Evolutionary conservation across 306 rosid species (phyloP), one percentile per base, ranked within the genome.

Genomic region (Chamaecrista fasciculata): DNA sequence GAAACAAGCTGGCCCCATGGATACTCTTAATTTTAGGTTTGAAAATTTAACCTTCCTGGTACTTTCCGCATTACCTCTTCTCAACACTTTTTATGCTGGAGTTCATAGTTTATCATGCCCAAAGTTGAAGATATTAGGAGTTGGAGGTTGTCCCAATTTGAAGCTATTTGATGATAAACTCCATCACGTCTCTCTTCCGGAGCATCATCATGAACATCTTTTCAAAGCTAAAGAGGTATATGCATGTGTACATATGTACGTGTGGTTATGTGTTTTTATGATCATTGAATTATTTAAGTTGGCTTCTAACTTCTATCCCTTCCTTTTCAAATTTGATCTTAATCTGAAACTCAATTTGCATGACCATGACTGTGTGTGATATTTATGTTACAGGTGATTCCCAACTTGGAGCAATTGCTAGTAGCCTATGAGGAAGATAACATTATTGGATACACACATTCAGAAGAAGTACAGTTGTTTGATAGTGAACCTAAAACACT

Each of bases 91-190:
- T 21, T 73, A 62, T 42, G 62, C 43, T 0, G 66, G 56, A 25
- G 25, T 11, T 11, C 64, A 62, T 56, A 40, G 44, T 25, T 48
- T 40, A 5, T 42, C 50, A 15, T 81, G 82, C 28, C 79, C 73
- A 31, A 23, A 36, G 8, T 34, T 77, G 9, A 58, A 31, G 16
- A 0, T 8, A 0, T 0, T 67, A 3, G 0, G 1, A 8, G 34
- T 62, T 10, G 0, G 0, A 0, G 0, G 1, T 3, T 57, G 68
- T 57, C 5, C 25, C 2, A 47, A 28, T 10, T 42, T 43, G 21
- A 1, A 55, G 28, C 25, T 46, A 4, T 9, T 46, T 6, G 34
- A 26, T n/a, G n/a, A n/a, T n/a, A n/a, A n/a, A n/a, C n/a, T n/a
- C n/a, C n/a, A n/a, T n/a, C n/a, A n/a, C n/a, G n/a, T n/a, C n/a